Evolutionary conservation across 2,329 filamentous ascomycete species (phyloP).

Genomic region (Apiospora aurea): DNA sequence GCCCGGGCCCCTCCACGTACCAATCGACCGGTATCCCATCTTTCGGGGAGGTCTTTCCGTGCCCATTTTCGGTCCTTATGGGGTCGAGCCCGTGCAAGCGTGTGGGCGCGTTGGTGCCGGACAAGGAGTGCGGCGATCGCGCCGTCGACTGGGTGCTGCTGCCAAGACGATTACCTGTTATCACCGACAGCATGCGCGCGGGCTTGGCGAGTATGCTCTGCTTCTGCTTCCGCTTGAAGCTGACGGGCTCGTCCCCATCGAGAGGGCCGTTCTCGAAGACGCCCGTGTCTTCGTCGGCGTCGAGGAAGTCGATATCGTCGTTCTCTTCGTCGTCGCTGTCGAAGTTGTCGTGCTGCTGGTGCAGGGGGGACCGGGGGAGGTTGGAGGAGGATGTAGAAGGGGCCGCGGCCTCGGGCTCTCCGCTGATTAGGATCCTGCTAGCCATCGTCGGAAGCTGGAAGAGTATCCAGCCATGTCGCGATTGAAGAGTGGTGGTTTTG

Average conservation of each 20-base stretch:
- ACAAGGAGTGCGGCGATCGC: slow-evolving; percentile 30
- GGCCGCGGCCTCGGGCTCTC: slow-evolving; percentile 38
- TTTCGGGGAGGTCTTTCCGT: slow-evolving; percentile 44
- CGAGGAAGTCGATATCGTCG: slow-evolving; percentile 39
- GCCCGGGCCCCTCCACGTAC: slow-evolving; percentile 88
- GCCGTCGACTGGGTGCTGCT: slow-evolving; percentile 14
- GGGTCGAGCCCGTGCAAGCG: slow-evolving; percentile 33
- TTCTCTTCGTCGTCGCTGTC: slow-evolving; percentile 39
- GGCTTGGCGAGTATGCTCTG: slow-evolving; percentile 54
- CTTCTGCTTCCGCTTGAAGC: slow-evolving; percentile 76
- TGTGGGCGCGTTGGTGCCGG: slow-evolving; percentile 37
- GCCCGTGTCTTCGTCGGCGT: slow-evolving; percentile 33
- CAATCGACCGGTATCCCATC: slow-evolving; percentile 71
- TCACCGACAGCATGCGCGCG: slow-evolving; percentile 55
- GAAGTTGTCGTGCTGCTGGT: slow-evolving; percentile 41
- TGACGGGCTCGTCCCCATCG: slow-evolving; percentile 56
- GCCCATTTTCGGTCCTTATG: slow-evolving; percentile 26
- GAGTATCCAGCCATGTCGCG: slow-evolving; percentile 40
- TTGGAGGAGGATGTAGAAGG: slow-evolving; percentile 33
- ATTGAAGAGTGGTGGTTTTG: not conserved
- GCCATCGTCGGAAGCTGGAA: slow-evolving; percentile 38
- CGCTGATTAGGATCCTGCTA: slow-evolving; percentile 40
- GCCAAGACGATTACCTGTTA: slow-evolving; percentile 48
- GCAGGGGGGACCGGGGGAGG: slow-evolving; percentile 27
- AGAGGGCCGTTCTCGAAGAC: slow-evolving; percentile 65